Conservation (phyloP, 768 basidiomycete species). For the Mycena pura region DNA sequence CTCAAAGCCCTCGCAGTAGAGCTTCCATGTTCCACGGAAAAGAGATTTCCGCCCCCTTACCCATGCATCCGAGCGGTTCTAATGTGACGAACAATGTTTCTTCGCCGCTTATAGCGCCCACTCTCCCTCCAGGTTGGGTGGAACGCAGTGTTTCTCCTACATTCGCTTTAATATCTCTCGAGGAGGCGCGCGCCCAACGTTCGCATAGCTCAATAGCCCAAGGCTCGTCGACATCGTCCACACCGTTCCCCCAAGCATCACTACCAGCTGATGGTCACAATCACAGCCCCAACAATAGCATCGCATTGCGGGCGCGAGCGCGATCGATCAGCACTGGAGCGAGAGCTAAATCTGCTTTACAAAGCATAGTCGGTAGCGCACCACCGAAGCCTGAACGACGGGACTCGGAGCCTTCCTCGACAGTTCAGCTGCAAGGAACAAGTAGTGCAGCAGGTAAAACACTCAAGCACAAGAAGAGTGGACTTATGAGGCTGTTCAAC, state of each 20-base stretch:
- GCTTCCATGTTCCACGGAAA: conserved; percentile 50
- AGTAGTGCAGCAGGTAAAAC: conserved; percentile 45
- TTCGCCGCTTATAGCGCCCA: conserved; percentile 38
- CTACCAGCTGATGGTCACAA: conserved; percentile 36
- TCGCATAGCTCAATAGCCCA: conserved; percentile 57
- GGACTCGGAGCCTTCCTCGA: conserved; percentile 45
- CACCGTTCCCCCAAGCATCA: conserved; percentile 40
- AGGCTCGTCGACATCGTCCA: conserved; percentile 33
- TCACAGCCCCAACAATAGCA: conserved; percentile 30
- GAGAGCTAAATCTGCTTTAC: conserved; percentile 56
- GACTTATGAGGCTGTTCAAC: conserved; percentile 80
- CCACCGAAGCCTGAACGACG: conserved; percentile 49
- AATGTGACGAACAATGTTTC: conserved; percentile 32
- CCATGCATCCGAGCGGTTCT: conserved; percentile 40
- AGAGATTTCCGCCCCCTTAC: conserved; percentile 64
- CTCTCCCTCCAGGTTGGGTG: conserved; percentile 52
- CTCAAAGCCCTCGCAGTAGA: conserved; percentile 31
- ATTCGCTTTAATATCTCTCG: conserved; percentile 75
- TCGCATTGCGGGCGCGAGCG: conserved; percentile 46
- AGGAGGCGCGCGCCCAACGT: conserved; percentile 80
- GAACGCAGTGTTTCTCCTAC: conserved; percentile 54
- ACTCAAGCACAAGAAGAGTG: conserved; percentile 82
- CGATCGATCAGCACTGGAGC: conserved; percentile 70
- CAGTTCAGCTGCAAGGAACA: conserved; percentile 13
- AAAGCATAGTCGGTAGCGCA: conserved; percentile 45